These are phyloP conservation scores for Tetrastigma voinierianum DNA, from an alignment of 164 flowering plant species.

Conservation along the genomic window DNA sequence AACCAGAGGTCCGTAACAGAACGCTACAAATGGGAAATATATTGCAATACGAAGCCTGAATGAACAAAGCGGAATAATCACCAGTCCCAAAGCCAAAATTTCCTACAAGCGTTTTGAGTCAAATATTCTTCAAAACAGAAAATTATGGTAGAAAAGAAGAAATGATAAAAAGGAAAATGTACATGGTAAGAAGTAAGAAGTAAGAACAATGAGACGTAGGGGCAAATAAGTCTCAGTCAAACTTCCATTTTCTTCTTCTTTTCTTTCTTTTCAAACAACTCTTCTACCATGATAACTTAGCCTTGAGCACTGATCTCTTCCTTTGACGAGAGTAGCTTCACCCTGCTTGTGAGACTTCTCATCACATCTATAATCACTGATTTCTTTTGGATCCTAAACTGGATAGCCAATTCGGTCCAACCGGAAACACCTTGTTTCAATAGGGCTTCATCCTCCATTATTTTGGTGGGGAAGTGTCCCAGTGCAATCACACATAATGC, in stretches of 20 bases:
- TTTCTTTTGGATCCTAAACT: slow-evolving; percentile 86
- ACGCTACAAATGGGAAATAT: no score
- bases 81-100: no score
- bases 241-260: no score
- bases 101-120: no score
- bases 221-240: no score
- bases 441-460: slow-evolving; percentile 75
- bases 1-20: no score
- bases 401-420: slow-evolving; percentile 54
- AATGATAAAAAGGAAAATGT: not conserved
- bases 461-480: slow-evolving; percentile 76
- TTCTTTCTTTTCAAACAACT: not conserved
- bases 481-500: slow-evolving; percentile 78
- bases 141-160: not conserved
- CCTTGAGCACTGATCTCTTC: slow-evolving; percentile 19
- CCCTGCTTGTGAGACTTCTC: slow-evolving; percentile 65
- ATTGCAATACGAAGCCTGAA: not conserved
- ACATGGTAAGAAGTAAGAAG: no score
- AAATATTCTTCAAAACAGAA: no score
- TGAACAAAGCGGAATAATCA: not conserved
- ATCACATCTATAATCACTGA: slow-evolving; percentile 67
- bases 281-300: slow-evolving; percentile 4
- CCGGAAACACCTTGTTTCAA: slow-evolving; percentile 42
- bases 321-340: slow-evolving; percentile 44
- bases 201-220: not conserved